A percentile compares a stretch with the other conserved stretches of the same genome.
These are phyloP conservation scores for Marasmius fiardii DNA, from an alignment of 1,284 basidiomycete genomes.

Conservation along the genomic window DNA sequence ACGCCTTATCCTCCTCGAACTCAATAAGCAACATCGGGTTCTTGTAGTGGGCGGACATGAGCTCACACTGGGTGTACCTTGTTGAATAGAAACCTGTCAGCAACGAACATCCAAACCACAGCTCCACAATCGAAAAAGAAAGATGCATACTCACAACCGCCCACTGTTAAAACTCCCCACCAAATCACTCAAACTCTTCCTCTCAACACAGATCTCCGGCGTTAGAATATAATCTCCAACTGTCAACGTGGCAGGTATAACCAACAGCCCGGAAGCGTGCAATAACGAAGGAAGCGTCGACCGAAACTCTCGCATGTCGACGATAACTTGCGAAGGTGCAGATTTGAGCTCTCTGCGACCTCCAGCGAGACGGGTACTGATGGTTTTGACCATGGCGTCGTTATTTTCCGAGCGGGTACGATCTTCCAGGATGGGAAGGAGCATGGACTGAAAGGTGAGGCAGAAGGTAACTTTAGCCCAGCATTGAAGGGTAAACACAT, in stretches of 20 bases:
- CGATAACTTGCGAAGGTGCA: constrained; percentile 84
- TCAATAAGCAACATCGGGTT: constrained; percentile 95
- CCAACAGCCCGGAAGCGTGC: constrained; percentile 78
- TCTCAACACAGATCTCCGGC: constrained; percentile 94
- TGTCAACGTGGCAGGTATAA: constrained; percentile 88
- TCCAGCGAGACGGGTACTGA: constrained; percentile 86
- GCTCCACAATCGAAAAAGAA: too few species aligned
- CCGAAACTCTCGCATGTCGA: constrained; percentile 96
- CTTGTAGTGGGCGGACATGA: constrained; percentile 96
- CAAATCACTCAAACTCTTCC: constrained; percentile 92
- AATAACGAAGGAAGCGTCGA: constrained; percentile 90
- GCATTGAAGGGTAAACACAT: too few species aligned
- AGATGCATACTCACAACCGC: constrained; percentile 85
- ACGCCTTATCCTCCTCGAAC: constrained; percentile 96
- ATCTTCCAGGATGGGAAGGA: constrained; percentile 86
- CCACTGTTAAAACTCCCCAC: constrained; percentile 92
- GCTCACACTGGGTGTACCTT: constrained; percentile 95
- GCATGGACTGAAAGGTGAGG: constrained; percentile 84
- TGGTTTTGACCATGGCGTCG: constrained; percentile 77
- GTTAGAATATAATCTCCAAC: constrained; percentile 97
- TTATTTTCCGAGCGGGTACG: constrained; percentile 34
- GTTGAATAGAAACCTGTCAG: too few species aligned
- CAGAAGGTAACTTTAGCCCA: constrained; percentile 1
- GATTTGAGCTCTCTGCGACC: constrained; percentile 69
- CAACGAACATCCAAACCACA: too few species aligned